Evolutionary conservation across 192 early-diverging fungal species (phyloP).

Genomic region (Backusella psychrophila): DNA sequence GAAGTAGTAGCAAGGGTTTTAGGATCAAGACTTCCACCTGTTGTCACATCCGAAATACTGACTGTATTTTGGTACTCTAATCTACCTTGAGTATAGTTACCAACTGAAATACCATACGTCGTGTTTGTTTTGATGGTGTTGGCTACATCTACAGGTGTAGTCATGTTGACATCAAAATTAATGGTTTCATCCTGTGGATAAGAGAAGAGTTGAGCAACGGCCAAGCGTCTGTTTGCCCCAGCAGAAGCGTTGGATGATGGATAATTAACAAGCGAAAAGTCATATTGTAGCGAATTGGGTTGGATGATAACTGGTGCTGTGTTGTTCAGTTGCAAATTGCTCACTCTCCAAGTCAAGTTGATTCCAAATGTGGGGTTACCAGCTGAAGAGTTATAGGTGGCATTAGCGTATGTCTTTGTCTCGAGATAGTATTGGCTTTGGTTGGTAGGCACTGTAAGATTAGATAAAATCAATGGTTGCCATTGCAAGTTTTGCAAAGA

Average conservation of each 20-base stretch:
- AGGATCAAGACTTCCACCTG: slow-evolving; percentile 6
- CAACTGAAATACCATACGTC: slow-evolving; percentile 33
- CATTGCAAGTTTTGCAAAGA: slow-evolving; percentile 25
- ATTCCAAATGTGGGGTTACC: slow-evolving; percentile 15
- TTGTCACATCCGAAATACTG: slow-evolving; percentile 16
- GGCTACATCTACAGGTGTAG: slow-evolving; percentile 25
- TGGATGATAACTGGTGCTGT: slow-evolving; percentile 23
- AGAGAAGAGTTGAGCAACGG: slow-evolving; percentile 27
- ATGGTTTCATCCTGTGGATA: not conserved
- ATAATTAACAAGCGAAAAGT: slow-evolving; percentile 22
- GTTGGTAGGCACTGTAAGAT: slow-evolving; percentile 22
- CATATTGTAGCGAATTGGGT: slow-evolving; percentile 34
- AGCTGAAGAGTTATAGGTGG: slow-evolving; percentile 5
- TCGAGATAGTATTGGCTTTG: slow-evolving; percentile 16
- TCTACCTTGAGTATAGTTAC: slow-evolving; percentile 36
- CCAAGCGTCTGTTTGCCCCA: slow-evolving; percentile 7
- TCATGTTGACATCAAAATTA: slow-evolving; percentile 31
- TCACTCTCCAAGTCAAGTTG: slow-evolving; percentile 9
- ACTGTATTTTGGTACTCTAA: slow-evolving; percentile 28
- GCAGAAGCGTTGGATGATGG: not conserved
- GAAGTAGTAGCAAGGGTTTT: not conserved
- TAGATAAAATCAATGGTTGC: slow-evolving; percentile 21
- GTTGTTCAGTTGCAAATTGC: slow-evolving; percentile 33
- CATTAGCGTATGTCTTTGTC: slow-evolving; percentile 18
- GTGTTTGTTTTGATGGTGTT: slow-evolving; percentile 29